phyloP scores from a whole-genome alignment of 306 rosid genomes.

The Rosa multiflora region DNA sequence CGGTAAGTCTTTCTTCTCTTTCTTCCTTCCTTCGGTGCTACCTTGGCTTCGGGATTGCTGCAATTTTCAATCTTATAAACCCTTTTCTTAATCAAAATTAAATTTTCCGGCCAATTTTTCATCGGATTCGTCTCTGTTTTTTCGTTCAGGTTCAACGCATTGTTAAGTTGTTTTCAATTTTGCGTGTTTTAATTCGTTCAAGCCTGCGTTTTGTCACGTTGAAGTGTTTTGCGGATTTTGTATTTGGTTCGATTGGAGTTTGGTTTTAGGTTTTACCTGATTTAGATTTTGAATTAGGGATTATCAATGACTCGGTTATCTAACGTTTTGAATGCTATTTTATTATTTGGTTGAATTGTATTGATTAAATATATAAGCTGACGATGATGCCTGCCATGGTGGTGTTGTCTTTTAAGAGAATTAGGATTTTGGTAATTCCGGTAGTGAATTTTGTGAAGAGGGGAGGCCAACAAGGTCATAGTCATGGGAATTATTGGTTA shows the following conservation, averaged over 20 bases:
- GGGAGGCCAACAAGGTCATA: constrained; percentile 51
- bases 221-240: neutral
- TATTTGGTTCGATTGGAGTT: constrained; percentile 7
- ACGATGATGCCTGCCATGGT: neutral
- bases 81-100: neutral
- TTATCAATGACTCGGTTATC: neutral
- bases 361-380: neutral
- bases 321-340: neutral
- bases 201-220: neutral
- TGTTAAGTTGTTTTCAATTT: neutral
- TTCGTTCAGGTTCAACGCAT: neutral
- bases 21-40: neutral
- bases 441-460: constrained; percentile 36
- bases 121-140: neutral
- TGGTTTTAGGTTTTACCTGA: neutral
- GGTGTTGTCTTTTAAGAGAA: neutral
- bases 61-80: neutral
- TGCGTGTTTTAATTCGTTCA: neutral
- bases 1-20: constrained; percentile 10
- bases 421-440: constrained; percentile 49
- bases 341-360: too few species aligned
- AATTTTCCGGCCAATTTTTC: neutral
- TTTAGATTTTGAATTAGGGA: neutral
- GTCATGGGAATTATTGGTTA: constrained; percentile 64
- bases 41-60: too few species aligned